Conservation (phyloP, 2,329 filamentous ascomycete genomes). For the Dendryphion nanum region DNA sequence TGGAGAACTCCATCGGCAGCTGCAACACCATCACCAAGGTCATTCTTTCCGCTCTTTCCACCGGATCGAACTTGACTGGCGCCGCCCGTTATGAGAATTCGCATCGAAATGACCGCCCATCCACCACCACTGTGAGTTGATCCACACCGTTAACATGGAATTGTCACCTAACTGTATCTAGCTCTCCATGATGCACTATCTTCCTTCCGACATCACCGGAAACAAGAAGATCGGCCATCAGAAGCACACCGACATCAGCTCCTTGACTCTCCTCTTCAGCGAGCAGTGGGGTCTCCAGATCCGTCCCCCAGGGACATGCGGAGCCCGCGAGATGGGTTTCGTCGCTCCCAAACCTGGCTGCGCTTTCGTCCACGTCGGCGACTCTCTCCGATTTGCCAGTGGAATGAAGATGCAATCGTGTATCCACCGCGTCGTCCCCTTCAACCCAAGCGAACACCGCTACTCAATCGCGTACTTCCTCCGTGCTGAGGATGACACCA, state of each 20-base stretch:
- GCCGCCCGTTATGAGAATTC: constrained; percentile 27
- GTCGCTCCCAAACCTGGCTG: constrained; percentile 52
- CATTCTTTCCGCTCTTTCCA: constrained; percentile 49
- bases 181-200: constrained; percentile 35
- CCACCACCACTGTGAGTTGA: constrained; percentile 24
- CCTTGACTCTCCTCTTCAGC: constrained; percentile 44
- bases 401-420: constrained; percentile 56
- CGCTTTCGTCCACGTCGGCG: constrained; percentile 59
- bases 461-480: constrained; percentile 62
- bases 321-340: constrained; percentile 29
- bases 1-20: constrained; percentile 29
- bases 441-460: constrained; percentile 53
- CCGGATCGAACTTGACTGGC: constrained; percentile 23
- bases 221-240: constrained; percentile 28
- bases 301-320: constrained; percentile 48
- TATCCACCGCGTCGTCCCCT: constrained; percentile 59
- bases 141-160: not conserved
- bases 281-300: constrained; percentile 60
- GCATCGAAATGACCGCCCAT: constrained; percentile 32
- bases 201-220: constrained; percentile 20
- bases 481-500: constrained; percentile 55
- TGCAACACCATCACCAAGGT: constrained; percentile 33
- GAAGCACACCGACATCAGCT: constrained; percentile 34
- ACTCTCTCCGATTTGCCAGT: constrained; percentile 57
- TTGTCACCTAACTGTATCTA: constrained; percentile 3